phyloP scores from a whole-genome alignment of 371 early-diverging fungal genomes.

The Nematocida sp. region DNA sequence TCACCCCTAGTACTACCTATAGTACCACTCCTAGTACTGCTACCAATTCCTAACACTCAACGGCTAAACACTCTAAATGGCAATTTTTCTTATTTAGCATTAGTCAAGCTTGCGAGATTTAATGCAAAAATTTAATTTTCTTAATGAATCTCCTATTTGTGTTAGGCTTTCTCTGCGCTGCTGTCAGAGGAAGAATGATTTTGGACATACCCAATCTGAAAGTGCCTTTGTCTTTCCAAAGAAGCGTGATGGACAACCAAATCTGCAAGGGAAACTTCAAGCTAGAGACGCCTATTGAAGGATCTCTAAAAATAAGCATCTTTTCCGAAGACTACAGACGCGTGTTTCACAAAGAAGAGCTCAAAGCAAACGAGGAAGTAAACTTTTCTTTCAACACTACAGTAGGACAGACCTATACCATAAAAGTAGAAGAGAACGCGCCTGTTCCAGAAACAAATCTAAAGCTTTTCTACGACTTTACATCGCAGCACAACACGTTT shows the following conservation, averaged over 20 bases:
- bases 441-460: slow-evolving; percentile 47
- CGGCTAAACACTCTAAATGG: too few relatives aligned
- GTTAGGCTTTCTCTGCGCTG: background rate
- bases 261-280: slow-evolving; percentile 57
- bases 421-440: slow-evolving; percentile 34
- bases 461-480: slow-evolving; percentile 30
- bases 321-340: slow-evolving; percentile 49
- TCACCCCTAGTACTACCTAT: too few relatives aligned
- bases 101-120: too few relatives aligned
- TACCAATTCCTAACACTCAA: too few relatives aligned
- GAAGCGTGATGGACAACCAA: slow-evolving; percentile 56
- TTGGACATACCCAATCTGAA: slow-evolving; percentile 17
- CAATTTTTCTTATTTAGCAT: too few relatives aligned
- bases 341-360: slow-evolving; percentile 43
- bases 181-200: slow-evolving; percentile 7
- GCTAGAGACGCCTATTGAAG: slow-evolving; percentile 27
- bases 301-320: slow-evolving; percentile 32
- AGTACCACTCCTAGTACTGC: too few relatives aligned
- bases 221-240: slow-evolving; percentile 1
- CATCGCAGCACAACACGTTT: slow-evolving; percentile 63
- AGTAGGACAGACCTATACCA: slow-evolving; percentile 46
- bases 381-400: slow-evolving; percentile 61
- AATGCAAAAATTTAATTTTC: too few relatives aligned
- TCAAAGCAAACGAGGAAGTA: slow-evolving; percentile 35
- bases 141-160: slow-evolving; percentile 39